These are phyloP conservation scores for Alnus rubra DNA, from an alignment of 306 rosid genomes.

Conservation along the genomic window DNA sequence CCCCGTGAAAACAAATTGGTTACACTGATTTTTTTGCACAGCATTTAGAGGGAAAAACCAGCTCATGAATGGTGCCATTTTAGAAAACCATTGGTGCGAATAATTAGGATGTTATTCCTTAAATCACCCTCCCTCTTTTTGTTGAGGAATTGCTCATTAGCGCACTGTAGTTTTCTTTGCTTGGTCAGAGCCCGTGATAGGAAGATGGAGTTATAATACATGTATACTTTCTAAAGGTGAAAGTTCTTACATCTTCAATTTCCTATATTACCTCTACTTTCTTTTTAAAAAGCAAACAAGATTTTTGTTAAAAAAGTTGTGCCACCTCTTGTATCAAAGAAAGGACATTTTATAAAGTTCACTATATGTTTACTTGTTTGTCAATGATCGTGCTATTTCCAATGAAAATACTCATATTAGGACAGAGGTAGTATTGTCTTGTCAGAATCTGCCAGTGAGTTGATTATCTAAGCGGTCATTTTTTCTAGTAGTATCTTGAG, in stretches of 20 bases:
- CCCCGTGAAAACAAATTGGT: not conserved
- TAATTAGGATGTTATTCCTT: no score
- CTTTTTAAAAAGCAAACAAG: not conserved
- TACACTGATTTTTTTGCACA: not conserved
- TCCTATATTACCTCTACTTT: not conserved
- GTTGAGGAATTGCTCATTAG: not conserved
- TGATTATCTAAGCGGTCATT: not conserved
- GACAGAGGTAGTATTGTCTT: not conserved
- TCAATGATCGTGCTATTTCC: no score
- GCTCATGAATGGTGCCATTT: not conserved
- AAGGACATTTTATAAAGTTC: not conserved
- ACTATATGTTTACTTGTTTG: no score
- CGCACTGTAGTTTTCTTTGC: no score
- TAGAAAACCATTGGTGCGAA: not conserved
- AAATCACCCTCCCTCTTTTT: not conserved
- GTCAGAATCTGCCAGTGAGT: not conserved
- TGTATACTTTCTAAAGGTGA: not conserved
- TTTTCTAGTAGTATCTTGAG: not conserved
- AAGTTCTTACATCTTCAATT: not conserved
- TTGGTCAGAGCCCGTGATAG: no score
- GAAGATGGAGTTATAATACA: not conserved
- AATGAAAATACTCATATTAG: not conserved
- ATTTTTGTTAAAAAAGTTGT: not conserved
- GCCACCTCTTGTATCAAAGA: not conserved
- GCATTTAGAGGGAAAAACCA: not conserved